A percentile compares a stretch with the other conserved stretches of the same genome.
Evolutionary conservation across 2,329 filamentous ascomycete species (phyloP).

Genomic region (Ophiostoma fasciatum): DNA sequence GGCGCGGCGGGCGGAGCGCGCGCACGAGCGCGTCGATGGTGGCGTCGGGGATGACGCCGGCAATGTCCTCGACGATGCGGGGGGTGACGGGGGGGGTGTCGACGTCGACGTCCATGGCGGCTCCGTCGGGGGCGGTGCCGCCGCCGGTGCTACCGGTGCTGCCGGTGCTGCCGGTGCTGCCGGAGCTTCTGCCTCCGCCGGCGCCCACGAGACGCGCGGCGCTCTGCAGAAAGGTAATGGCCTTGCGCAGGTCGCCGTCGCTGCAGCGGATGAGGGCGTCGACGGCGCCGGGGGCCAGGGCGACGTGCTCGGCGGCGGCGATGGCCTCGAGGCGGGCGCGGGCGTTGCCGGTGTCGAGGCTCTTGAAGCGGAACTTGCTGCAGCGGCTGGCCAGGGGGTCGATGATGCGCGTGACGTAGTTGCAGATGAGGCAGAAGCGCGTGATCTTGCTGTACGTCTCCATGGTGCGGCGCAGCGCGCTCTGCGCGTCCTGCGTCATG

Average conservation of each 20-base stretch:
- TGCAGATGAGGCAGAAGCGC: slow-evolving; percentile 92
- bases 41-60: slow-evolving; percentile 71
- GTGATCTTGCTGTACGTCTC: slow-evolving; percentile 96
- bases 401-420: slow-evolving; percentile 97
- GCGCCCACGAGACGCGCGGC: slow-evolving; percentile 79
- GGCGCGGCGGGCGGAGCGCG: slow-evolving; percentile 53
- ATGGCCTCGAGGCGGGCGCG: slow-evolving; percentile 69
- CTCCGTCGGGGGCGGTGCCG: not conserved
- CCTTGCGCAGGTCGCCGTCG: slow-evolving; percentile 89
- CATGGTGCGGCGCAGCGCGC: slow-evolving; percentile 86
- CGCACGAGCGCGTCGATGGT: slow-evolving; percentile 57
- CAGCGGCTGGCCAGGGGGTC: slow-evolving; percentile 88
- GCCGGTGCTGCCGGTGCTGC: slow-evolving; percentile 13
- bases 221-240: slow-evolving; percentile 91
- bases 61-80: slow-evolving; percentile 81
- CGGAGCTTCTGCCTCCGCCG: slow-evolving; percentile 25
- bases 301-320: slow-evolving; percentile 62
- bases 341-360: slow-evolving; percentile 74
- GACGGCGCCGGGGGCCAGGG: slow-evolving; percentile 61
- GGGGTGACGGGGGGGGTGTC: slow-evolving; percentile 55
- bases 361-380: slow-evolving; percentile 97
- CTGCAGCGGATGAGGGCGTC: slow-evolving; percentile 75
- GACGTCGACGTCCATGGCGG: slow-evolving; percentile 16
- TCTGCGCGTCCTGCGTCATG: slow-evolving; percentile 98
- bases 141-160: not conserved